Evolutionary conservation across 352 stramenopile species (phyloP).

Genomic region (Pythium rishiriense): DNA sequence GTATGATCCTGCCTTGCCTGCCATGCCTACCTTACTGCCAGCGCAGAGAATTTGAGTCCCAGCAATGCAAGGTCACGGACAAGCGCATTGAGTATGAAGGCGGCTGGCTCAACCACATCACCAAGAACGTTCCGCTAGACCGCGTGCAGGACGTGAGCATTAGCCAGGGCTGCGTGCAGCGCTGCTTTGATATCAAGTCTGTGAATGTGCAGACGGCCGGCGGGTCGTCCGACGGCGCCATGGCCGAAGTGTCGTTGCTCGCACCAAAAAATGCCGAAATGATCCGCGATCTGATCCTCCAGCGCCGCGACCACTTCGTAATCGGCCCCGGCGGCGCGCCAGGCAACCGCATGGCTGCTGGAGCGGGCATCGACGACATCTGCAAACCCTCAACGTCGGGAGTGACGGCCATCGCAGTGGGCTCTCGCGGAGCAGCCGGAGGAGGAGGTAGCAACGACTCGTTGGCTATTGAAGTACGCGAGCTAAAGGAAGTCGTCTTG

Average conservation of each 20-base stretch:
- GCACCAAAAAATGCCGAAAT: conserved; percentile 26
- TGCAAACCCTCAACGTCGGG: not conserved
- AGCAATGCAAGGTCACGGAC: conserved; percentile 23
- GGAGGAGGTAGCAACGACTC: not conserved
- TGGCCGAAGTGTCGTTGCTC: conserved; percentile 10
- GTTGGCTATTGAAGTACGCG: conserved; percentile 13
- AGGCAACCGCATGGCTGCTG: conserved; percentile 11
- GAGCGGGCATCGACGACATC: conserved; percentile 17
- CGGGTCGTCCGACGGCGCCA: not conserved
- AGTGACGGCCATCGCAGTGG: not conserved
- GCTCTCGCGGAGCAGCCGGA: not conserved
- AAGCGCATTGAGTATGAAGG: conserved; percentile 24
- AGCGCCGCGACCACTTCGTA: conserved; percentile 23
- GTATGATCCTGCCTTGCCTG: conserved; percentile 15
- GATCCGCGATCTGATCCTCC: conserved; percentile 22
- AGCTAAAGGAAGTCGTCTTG: conserved; percentile 20
- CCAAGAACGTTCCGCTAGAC: conserved; percentile 26
- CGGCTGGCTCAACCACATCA: conserved; percentile 22
- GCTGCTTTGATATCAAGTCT: conserved; percentile 16
- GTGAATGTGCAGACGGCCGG: conserved; percentile 21
- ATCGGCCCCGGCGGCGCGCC: not conserved
- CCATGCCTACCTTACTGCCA: conserved; percentile 19
- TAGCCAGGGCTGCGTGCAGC: conserved; percentile 24
- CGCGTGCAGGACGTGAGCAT: conserved; percentile 26
- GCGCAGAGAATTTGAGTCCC: conserved; percentile 20